Evolutionary conservation across 148 eudicot genomes (phyloP).

Genomic region (Vaccinium vitisidaea): DNA sequence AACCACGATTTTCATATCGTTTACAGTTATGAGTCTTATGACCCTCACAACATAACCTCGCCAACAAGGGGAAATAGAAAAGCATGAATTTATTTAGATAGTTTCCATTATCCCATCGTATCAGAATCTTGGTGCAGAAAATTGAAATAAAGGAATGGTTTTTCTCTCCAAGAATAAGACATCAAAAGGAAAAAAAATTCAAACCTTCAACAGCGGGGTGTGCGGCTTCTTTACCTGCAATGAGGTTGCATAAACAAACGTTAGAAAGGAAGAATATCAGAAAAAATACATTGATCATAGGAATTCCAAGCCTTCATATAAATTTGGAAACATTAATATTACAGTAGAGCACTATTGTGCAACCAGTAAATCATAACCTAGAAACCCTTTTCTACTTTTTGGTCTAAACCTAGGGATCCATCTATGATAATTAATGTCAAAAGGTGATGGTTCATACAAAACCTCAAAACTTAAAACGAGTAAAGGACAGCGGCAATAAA

Average conservation of each 20-base stretch:
- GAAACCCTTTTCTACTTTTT: background rate
- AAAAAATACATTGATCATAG: background rate
- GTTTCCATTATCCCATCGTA: background rate
- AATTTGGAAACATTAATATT: background rate
- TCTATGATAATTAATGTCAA: background rate
- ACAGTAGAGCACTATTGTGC: background rate
- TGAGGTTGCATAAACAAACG: background rate
- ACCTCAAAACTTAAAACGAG: background rate
- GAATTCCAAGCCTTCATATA: background rate
- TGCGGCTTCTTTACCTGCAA: conserved; percentile 59
- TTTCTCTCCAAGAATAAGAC: background rate
- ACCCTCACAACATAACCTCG: background rate
- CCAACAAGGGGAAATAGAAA: background rate
- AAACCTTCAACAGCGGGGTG: conserved; percentile 51
- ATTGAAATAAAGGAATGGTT: background rate
- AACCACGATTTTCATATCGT: background rate
- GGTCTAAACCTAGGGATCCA: background rate
- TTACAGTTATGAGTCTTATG: background rate
- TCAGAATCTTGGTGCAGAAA: background rate
- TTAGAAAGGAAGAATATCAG: background rate
- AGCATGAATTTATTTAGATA: background rate
- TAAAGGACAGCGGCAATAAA: background rate
- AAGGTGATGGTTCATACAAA: background rate
- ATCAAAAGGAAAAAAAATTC: conserved; percentile 5
- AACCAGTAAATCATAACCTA: background rate